These are phyloP conservation scores for Talaromyces funiculosus DNA, from an alignment of 2,329 filamentous ascomycete genomes.

Conservation along the genomic window DNA sequence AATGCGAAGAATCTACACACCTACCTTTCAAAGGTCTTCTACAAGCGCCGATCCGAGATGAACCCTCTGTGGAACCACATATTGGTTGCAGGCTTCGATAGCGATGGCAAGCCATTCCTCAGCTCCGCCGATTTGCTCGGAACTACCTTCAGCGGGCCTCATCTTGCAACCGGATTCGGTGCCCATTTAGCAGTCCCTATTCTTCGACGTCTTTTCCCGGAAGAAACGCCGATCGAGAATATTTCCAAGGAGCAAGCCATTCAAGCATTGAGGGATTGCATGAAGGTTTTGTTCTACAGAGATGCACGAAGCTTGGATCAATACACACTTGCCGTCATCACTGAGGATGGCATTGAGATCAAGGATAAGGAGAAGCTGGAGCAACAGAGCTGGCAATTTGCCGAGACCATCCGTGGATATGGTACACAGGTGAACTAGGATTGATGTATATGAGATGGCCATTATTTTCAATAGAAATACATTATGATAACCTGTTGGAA, in stretches of 20 bases:
- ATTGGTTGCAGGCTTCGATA: conserved; percentile 82
- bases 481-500: not conserved
- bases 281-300: conserved; percentile 98
- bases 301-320: conserved; percentile 87
- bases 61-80: conserved; percentile 97
- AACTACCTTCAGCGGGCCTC: conserved; percentile 82
- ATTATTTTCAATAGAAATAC: not conserved
- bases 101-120: conserved; percentile 75
- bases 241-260: conserved; percentile 75
- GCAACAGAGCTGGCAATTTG: conserved; percentile 96
- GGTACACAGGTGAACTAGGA: conserved; percentile 66
- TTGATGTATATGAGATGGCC: not conserved
- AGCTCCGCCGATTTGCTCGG: conserved; percentile 87
- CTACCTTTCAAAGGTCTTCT: conserved; percentile 93
- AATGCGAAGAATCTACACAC: conserved; percentile 93
- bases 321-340: conserved; percentile 87
- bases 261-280: conserved; percentile 78
- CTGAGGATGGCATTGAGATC: conserved; percentile 80
- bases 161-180: conserved; percentile 88
- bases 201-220: conserved; percentile 74
- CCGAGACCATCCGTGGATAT: conserved; percentile 89
- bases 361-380: conserved; percentile 83
- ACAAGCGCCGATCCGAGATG: conserved; percentile 90
- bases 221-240: conserved; percentile 69
- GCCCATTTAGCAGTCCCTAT: conserved; percentile 89